Percentiles rank a stretch among this genome's conserved stretches.
These are phyloP conservation scores for Mycena alexandri DNA, from an alignment of 768 basidiomycete species.

Conservation along the genomic window DNA sequence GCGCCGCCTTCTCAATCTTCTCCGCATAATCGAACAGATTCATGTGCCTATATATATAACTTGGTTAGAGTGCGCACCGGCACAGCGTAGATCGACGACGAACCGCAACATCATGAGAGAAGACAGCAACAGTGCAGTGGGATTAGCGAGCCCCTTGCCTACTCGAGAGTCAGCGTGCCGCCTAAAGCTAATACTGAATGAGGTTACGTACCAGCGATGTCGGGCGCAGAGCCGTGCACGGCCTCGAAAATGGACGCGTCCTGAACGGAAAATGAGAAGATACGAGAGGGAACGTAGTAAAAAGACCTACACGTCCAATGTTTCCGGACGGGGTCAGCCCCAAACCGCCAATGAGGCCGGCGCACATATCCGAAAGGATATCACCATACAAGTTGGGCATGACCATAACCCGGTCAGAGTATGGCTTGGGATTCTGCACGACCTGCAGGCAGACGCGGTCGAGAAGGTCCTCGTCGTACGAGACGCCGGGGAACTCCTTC, in stretches of 20 bases:
- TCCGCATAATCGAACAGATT: constrained; percentile 83
- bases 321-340: constrained; percentile 98
- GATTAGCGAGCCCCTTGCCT: constrained; percentile 96
- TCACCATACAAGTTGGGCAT: constrained; percentile 99
- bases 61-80: constrained; percentile 34
- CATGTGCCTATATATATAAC: constrained; percentile 81
- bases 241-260: constrained; percentile 99
- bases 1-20: constrained; percentile 92
- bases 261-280: constrained; percentile 53
- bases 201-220: constrained; percentile 84
- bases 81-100: constrained; percentile 45
- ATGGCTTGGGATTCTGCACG: constrained; percentile 93
- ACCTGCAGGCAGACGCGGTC: constrained; percentile 96
- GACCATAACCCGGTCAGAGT: constrained; percentile 98
- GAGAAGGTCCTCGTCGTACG: constrained; percentile 96
- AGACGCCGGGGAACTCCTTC: constrained; percentile 93
- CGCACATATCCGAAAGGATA: constrained; percentile 98
- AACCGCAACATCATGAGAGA: constrained; percentile 98
- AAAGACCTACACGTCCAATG: constrained; percentile 84
- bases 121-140: constrained; percentile 96
- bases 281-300: constrained; percentile 14
- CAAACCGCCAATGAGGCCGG: constrained; percentile 97
- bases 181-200: constrained; percentile 14
- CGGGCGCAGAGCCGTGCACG: constrained; percentile 99
- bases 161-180: constrained; percentile 4